Evolutionary conservation across 2,329 filamentous ascomycete species (phyloP), one percentile per base, ranked within the genome.

Genomic region (Aspergillus ochraceoroseus): DNA sequence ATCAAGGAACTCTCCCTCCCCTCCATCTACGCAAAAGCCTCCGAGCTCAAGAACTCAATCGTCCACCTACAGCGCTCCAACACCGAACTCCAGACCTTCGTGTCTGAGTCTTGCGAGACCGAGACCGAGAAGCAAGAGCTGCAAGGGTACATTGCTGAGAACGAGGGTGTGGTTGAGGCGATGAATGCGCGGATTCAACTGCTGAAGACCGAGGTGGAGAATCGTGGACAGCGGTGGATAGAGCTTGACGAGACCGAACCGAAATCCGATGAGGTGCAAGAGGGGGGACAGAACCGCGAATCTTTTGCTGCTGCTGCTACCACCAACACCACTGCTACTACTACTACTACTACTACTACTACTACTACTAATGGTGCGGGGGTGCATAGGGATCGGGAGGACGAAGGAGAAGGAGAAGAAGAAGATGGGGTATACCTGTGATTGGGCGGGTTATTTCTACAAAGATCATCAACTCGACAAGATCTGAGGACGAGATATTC

Each of bases 31-130:
- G 66, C 70, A 56, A 82, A 82, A 68, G 74, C 73, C 41, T 69
- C 72, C 42, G 79, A 83, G 54, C 67, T 83, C 7, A 67, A 66
- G 29, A 82, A 82, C 64, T 75, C 70, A 43, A 75, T 81, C 53
- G 58, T 65, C 2, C 79, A 82, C 52, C 72, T 83, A 18, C 63
- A 70, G 30, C 66, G 67, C 32, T 79, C 74, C 8, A 82, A 82
- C 57, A 58, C 61, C 27, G 73, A 80, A 52, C 70, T 82, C 35
- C 64, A 72, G 33, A 65, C 70, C 4, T 80, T 72, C 52, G 55
- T 70, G 15, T 43, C 55, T 19, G 62, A 81, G 26, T 56, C 56
- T 36, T 60, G 58, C 31, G 75, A 79, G 25, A 76, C 75, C 47
- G 70, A 72, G 22, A 72, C 77, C 17, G 63, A 65, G 1, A 58